phyloP scores from a whole-genome alignment of 305 asterid species.

The Fraxinus dipetala region DNA sequence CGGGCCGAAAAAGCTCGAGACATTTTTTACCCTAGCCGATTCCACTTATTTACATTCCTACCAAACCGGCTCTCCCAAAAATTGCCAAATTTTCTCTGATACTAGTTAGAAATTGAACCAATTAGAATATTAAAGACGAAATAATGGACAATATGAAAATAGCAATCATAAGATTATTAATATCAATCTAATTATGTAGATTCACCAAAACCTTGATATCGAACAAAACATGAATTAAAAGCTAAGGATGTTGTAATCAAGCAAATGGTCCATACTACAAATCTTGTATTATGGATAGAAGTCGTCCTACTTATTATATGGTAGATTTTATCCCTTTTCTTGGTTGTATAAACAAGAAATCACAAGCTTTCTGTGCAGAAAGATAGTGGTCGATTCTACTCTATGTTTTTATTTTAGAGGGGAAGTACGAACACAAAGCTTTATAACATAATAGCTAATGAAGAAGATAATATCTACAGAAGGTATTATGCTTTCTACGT shows the following conservation, averaged over 20 bases:
- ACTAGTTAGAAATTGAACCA: too few relatives aligned
- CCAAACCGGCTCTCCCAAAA: too few relatives aligned
- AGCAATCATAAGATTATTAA: too few relatives aligned
- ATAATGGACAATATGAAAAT: too few relatives aligned
- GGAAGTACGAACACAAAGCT: too few relatives aligned
- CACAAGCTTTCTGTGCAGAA: neutral
- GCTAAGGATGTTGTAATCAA: neutral
- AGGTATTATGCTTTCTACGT: too few relatives aligned
- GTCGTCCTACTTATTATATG: neutral
- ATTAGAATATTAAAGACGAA: too few relatives aligned
- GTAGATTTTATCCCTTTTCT: neutral
- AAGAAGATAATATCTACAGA: too few relatives aligned
- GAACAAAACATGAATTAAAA: neutral
- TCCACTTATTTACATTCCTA: neutral
- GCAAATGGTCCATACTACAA: neutral
- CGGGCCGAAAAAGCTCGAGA: neutral
- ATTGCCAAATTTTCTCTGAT: too few relatives aligned
- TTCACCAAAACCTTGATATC: neutral
- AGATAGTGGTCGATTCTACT: too few relatives aligned
- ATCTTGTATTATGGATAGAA: neutral
- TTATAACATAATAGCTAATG: too few relatives aligned
- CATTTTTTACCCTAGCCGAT: neutral
- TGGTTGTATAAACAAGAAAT: neutral
- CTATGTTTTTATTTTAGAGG: too few relatives aligned
- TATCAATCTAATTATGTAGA: neutral